Conservation (phyloP, 2,329 filamentous ascomycete genomes). For the Calonectria hawksworthii region DNA sequence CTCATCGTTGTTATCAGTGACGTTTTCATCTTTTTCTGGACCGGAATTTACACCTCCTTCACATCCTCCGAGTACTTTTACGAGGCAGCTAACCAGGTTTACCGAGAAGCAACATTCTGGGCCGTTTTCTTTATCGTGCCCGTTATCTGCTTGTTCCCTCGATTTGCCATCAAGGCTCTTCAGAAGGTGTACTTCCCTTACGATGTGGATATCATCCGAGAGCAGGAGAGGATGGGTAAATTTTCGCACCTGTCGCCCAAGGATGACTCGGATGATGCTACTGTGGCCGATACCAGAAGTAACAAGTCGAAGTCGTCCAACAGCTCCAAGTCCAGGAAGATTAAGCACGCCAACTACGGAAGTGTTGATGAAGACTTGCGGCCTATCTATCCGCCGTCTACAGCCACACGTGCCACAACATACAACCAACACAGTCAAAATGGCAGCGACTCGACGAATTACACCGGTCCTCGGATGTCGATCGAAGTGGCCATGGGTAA, state of each 20-base stretch:
- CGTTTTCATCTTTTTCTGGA: constrained; percentile 95
- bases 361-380: constrained; percentile 88
- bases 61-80: constrained; percentile 74
- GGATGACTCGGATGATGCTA: constrained; percentile 50
- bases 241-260: constrained; percentile 76
- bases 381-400: constrained; percentile 93
- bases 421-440: constrained; percentile 89
- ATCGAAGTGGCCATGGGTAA: constrained; percentile 58
- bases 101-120: constrained; percentile 89
- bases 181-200: constrained; percentile 96
- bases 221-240: constrained; percentile 87
- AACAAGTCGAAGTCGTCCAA: constrained; percentile 70
- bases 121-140: constrained; percentile 83
- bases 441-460: constrained; percentile 94
- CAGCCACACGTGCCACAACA: constrained; percentile 80
- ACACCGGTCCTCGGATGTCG: constrained; percentile 77
- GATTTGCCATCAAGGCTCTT: constrained; percentile 86
- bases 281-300: constrained; percentile 56
- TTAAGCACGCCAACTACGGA: constrained; percentile 70
- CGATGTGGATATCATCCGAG: constrained; percentile 95
- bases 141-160: constrained; percentile 86
- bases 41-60: constrained; percentile 81
- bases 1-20: constrained; percentile 86
- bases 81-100: constrained; percentile 82
- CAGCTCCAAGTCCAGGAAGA: constrained; percentile 60